Base-by-base conservation (phyloP, 2,329 filamentous ascomycete genomes). In the Fusarium sp. region DNA sequence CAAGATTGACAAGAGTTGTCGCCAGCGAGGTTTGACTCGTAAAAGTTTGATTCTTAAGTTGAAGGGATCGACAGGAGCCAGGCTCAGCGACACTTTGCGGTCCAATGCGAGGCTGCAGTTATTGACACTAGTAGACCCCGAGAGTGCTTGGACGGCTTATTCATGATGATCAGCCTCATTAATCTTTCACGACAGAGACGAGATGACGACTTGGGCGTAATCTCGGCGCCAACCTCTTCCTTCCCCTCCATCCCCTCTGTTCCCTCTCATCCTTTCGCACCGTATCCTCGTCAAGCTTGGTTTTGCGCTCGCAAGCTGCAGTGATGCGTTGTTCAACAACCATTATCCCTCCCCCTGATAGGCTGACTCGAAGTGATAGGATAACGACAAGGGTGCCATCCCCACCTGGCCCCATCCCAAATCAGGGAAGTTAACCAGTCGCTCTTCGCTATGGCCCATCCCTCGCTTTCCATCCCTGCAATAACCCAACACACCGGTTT, bases 321-420 rank as follows among this genome's bases (percentile, higher is more conserved):
- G 64, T 77, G 80, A 77, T 83, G 81, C 73, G 81, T 78, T 83
- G 81, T 80, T 76, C 76, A 81, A 80, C 83, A 84, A 78, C 78
- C 78, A 78, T 79, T 62, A 79, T 79, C 78, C 78, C 77, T 81
- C 77, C 74, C 78, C 73, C 80, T 77, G 74, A 76, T 75, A 77
- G 67, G 73, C 62, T 74, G 67, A 69, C 66, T 62, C 63, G 59
- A 73, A 74, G 65, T 82, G 80, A 86, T 85, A 86, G 84, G 84
- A 77, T 78, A 74, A 74, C 69, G 71, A 59, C 61, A 69, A 60
- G 69, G 75, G 76, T 73, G 72, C 71, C 68, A 75, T 77, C 78
- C 76, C 83, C 82, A 79, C 77, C 59, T 46, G 54, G 73, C 70
- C 75, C 74, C 75, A 75, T 75, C 68, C 72, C 64, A 75, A 80